These are phyloP conservation scores for Puya raimondii DNA, from an alignment of 176 grass and related monocot genomes.

Conservation along the genomic window DNA sequence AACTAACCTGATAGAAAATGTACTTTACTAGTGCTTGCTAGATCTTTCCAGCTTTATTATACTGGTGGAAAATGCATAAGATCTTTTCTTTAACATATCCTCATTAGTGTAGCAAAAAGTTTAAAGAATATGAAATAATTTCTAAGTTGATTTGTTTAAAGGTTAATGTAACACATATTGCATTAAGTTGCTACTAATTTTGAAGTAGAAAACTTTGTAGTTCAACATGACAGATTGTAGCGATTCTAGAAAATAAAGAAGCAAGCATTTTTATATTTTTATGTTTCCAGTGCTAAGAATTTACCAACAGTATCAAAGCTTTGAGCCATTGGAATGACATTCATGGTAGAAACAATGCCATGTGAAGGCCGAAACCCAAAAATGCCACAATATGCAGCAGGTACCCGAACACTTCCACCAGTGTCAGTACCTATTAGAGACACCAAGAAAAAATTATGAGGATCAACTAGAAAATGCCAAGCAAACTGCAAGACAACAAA, in stretches of 20 bases:
- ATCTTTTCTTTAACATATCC: too few relatives aligned
- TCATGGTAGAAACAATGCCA: constrained; percentile 32
- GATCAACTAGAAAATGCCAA: constrained; percentile 8
- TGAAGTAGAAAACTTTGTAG: too few relatives aligned
- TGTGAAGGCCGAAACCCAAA: constrained; percentile 85
- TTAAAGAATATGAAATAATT: too few relatives aligned
- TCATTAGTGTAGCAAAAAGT: too few relatives aligned
- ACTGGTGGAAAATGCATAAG: too few relatives aligned
- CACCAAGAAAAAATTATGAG: constrained; percentile 4
- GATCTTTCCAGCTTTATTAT: too few relatives aligned
- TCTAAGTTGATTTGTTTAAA: too few relatives aligned
- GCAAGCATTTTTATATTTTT: neutral
- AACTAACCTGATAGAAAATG: too few relatives aligned
- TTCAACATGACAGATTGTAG: too few relatives aligned
- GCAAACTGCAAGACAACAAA: neutral
- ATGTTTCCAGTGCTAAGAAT: constrained; percentile 2
- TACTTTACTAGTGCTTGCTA: too few relatives aligned
- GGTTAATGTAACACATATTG: too few relatives aligned
- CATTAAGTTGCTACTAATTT: too few relatives aligned
- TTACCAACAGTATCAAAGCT: constrained; percentile 85
- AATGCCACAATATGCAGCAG: constrained; percentile 75
- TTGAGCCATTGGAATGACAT: constrained; percentile 68
- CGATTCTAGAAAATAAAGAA: neutral
- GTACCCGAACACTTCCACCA: constrained; percentile 80
- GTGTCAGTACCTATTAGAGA: constrained; percentile 57